These are phyloP conservation scores for Hygrophoropsis aurantiaca DNA, from an alignment of 768 basidiomycete genomes.

Conservation along the genomic window DNA sequence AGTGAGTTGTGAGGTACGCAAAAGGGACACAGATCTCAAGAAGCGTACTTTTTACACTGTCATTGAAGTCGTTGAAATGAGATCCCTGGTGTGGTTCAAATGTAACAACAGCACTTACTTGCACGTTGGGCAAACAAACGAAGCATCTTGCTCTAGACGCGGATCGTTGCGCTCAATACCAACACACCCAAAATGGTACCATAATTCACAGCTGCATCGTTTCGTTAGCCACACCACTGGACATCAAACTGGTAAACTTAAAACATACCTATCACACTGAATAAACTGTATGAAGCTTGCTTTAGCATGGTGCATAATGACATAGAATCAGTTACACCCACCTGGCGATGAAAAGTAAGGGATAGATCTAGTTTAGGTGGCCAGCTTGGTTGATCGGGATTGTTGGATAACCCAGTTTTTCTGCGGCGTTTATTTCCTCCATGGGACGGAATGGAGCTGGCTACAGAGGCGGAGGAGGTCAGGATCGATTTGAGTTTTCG, in stretches of 20 bases:
- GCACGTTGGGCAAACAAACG: constrained; percentile 47
- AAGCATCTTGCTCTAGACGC: constrained; percentile 27
- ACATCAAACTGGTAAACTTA: too few relatives aligned
- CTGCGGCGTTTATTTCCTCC: too few relatives aligned
- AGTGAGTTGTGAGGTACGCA: background rate
- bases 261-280: constrained; percentile 33
- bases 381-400: too few relatives aligned
- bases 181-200: constrained; percentile 57
- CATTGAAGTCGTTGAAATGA: background rate
- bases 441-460: too few relatives aligned
- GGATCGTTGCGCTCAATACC: constrained; percentile 38
- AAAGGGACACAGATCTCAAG: background rate
- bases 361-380: too few relatives aligned
- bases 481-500: too few relatives aligned
- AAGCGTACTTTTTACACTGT: constrained; percentile 14
- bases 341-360: too few relatives aligned
- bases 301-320: too few relatives aligned
- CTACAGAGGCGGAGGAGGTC: too few relatives aligned
- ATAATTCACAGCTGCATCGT: constrained; percentile 35
- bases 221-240: background rate
- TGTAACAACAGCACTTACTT: constrained; percentile 13
- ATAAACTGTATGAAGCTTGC: constrained; percentile 23
- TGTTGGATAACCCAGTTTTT: too few relatives aligned
- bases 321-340: too few relatives aligned
- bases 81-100: background rate